Conservation (phyloP, 805 yeast genomes). For the Candida dajiaensis region DNA sequence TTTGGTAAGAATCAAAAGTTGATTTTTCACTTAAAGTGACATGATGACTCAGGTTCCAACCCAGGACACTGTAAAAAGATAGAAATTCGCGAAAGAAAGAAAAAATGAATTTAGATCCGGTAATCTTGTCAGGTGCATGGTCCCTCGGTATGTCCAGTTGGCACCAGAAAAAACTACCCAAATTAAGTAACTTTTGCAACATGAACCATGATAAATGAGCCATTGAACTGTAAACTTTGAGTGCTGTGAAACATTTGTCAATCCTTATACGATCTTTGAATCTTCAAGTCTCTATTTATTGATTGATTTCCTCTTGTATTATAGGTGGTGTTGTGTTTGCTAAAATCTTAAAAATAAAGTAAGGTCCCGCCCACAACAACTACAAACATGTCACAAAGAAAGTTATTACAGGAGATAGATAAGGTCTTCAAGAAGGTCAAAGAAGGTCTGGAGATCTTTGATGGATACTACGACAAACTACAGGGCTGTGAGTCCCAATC, state of each 20-base stretch:
- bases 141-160: neutral
- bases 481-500: constrained; percentile 75
- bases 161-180: neutral
- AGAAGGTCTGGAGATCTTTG: constrained; percentile 86
- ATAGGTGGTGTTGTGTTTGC: neutral
- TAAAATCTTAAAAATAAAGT: neutral
- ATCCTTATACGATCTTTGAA: neutral
- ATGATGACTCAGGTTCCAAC: neutral
- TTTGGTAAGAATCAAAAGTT: neutral
- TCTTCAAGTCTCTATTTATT: neutral
- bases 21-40: neutral
- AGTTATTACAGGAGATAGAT: constrained; percentile 71
- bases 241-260: neutral
- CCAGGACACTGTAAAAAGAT: too few relatives aligned
- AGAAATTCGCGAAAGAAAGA: too few relatives aligned
- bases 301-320: neutral
- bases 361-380: neutral
- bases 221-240: neutral
- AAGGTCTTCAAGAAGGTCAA: constrained; percentile 86
- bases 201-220: neutral
- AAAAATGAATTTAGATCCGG: too few relatives aligned
- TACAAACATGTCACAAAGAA: constrained; percentile 40
- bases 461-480: constrained; percentile 79
- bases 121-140: too few relatives aligned
- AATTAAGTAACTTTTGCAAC: neutral